A percentile compares a stretch with the other conserved stretches of the same genome.
Evolutionary conservation across 495 filamentous ascomycete genomes (phyloP).

Genomic region (Daldinia childiae): DNA sequence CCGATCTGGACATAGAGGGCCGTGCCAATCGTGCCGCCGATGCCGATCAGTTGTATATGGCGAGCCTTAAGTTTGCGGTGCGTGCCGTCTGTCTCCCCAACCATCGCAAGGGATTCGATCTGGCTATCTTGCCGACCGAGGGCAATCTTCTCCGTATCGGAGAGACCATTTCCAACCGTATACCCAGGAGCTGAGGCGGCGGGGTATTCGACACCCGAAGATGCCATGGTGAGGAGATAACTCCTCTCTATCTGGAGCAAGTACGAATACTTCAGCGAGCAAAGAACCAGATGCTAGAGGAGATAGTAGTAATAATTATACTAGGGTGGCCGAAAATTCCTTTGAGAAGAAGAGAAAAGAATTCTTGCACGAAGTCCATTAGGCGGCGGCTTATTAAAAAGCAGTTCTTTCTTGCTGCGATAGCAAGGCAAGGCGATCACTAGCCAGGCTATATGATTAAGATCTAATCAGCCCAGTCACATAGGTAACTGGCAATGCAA

Average conservation of each 20-base stretch:
- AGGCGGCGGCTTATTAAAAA: constrained; percentile 10
- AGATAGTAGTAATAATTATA: too few species aligned
- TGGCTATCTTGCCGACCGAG: constrained; percentile 23
- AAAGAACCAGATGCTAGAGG: constrained; percentile 11
- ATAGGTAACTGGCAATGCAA: constrained; percentile 4
- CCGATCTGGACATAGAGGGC: constrained; percentile 80
- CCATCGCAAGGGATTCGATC: constrained; percentile 36
- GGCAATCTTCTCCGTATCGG: constrained; percentile 28
- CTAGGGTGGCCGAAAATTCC: constrained; percentile 26
- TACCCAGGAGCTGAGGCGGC: constrained; percentile 20
- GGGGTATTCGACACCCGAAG: constrained; percentile 31
- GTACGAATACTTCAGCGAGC: constrained; percentile 13
- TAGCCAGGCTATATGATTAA: constrained; percentile 7
- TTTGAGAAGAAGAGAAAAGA: constrained; percentile 57
- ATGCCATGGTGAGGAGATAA: constrained; percentile 22
- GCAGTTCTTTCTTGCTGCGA: not conserved
- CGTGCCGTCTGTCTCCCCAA: constrained; percentile 39
- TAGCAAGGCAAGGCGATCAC: constrained; percentile 16
- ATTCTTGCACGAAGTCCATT: constrained; percentile 56
- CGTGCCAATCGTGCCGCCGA: constrained; percentile 70
- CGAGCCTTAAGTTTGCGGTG: constrained; percentile 59
- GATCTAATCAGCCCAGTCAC: constrained; percentile 21
- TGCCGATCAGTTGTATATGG: constrained; percentile 63
- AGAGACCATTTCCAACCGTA: constrained; percentile 10
- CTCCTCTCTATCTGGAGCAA: not conserved